Percentiles rank a stretch among this genome's conserved stretches.
phyloP scores from a whole-genome alignment of 2,329 filamentous ascomycete genomes.

The Talaromyces sp. region DNA sequence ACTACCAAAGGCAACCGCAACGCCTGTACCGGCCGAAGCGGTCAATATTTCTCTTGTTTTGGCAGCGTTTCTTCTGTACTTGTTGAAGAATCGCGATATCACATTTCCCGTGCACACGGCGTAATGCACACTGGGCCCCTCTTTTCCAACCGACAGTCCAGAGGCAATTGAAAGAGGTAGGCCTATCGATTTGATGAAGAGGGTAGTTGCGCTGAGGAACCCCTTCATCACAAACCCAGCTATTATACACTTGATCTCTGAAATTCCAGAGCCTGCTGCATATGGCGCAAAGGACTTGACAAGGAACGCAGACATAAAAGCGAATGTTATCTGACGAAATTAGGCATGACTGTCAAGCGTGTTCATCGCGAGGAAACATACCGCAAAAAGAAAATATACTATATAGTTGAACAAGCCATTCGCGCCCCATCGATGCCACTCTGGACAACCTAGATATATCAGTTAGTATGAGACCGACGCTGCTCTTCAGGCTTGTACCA shows the following conservation, averaged over 20 bases:
- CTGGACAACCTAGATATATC: constrained; percentile 59
- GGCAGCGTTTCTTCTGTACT: constrained; percentile 84
- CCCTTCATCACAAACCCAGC: constrained; percentile 99
- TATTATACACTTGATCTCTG: constrained; percentile 98
- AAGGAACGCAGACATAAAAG: constrained; percentile 72
- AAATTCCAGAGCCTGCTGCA: constrained; percentile 92
- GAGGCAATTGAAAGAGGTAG: constrained; percentile 90
- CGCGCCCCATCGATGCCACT: constrained; percentile 86
- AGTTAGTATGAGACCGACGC: constrained; percentile 4
- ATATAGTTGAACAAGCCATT: constrained; percentile 76
- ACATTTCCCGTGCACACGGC: constrained; percentile 97
- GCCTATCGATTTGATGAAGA: constrained; percentile 89
- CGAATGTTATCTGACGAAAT: constrained; percentile 58
- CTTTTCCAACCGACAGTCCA: constrained; percentile 90
- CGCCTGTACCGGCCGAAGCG: constrained; percentile 88
- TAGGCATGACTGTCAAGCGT: neutral
- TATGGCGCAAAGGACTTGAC: constrained; percentile 93
- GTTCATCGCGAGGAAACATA: constrained; percentile 26
- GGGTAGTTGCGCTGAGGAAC: constrained; percentile 84
- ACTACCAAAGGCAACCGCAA: constrained; percentile 94
- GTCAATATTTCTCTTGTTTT: constrained; percentile 94
- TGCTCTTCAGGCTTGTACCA: constrained; percentile 19
- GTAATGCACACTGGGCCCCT: constrained; percentile 98
- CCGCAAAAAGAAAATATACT: constrained; percentile 80
- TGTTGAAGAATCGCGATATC: constrained; percentile 85